Conservation (phyloP, 306 rosid species). For the Vicia faba region DNA sequence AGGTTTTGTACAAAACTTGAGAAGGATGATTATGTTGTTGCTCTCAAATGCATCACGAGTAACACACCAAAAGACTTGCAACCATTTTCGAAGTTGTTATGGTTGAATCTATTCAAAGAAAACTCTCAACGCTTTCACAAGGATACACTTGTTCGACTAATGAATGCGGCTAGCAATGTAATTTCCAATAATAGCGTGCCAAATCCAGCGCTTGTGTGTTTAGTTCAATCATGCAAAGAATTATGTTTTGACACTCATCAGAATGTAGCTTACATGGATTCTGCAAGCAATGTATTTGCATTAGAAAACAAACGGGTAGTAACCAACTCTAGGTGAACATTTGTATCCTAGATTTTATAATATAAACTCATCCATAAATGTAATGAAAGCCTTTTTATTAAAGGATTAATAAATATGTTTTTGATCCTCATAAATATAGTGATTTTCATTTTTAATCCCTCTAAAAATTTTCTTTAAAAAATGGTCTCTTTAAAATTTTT, state of each 20-base stretch:
- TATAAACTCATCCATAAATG: conserved; percentile 14
- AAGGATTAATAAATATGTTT: too few relatives aligned
- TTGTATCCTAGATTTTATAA: conserved; percentile 22
- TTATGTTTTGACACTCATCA: conserved; percentile 41
- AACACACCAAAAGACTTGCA: conserved; percentile 43
- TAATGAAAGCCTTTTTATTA: conserved; percentile 25
- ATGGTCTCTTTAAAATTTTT: too few relatives aligned
- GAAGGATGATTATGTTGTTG: conserved; percentile 53
- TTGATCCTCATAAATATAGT: too few relatives aligned
- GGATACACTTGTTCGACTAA: conserved; percentile 53
- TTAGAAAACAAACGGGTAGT: conserved; percentile 34
- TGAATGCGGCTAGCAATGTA: conserved; percentile 47
- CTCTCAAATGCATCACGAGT: conserved; percentile 56
- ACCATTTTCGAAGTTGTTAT: conserved; percentile 63
- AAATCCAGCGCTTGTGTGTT: conserved; percentile 50
- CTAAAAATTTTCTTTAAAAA: too few relatives aligned
- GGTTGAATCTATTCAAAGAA: conserved; percentile 65
- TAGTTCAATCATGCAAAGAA: conserved; percentile 62
- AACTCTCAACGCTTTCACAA: conserved; percentile 54
- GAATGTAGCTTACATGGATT: conserved; percentile 32
- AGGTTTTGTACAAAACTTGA: conserved; percentile 65
- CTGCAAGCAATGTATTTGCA: conserved; percentile 34
- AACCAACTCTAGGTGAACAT: conserved; percentile 32
- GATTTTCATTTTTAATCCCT: too few relatives aligned
- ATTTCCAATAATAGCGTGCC: conserved; percentile 44